Conservation (phyloP, 106 monocot species). For the Hemerocallis citrina region DNA sequence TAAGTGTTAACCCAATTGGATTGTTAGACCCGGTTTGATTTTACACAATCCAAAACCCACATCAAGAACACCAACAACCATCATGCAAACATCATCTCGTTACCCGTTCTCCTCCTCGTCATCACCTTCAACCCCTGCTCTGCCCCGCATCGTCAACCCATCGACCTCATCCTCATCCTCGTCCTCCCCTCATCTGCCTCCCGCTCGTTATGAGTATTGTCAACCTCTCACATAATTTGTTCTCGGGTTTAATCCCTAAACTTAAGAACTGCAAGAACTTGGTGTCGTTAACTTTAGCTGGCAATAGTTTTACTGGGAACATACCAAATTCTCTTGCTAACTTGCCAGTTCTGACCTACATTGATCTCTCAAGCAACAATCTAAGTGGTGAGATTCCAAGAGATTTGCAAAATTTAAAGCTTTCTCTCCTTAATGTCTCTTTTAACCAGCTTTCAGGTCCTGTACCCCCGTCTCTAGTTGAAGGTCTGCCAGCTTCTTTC, state of each 20-base stretch:
- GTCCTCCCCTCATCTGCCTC: no score
- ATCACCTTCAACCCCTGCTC: no score
- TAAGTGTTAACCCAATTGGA: no score
- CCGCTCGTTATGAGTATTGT: constrained; percentile 58
- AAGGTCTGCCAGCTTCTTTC: constrained; percentile 58
- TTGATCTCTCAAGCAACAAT: constrained; percentile 61
- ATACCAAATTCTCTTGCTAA: constrained; percentile 46
- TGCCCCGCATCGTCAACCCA: no score
- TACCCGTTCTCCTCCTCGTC: no score
- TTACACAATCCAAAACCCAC: no score
- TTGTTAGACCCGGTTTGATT: no score
- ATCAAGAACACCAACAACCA: no score
- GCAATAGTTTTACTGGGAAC: constrained; percentile 46
- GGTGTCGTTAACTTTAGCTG: constrained; percentile 54
- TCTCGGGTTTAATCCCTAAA: constrained; percentile 51
- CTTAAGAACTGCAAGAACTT: constrained; percentile 43
- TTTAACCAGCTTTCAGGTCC: constrained; percentile 56
- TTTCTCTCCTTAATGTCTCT: constrained; percentile 70
- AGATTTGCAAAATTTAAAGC: constrained; percentile 57
- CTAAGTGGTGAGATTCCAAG: constrained; percentile 59
- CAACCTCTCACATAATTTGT: constrained; percentile 56
- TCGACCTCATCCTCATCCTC: no score
- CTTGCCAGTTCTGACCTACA: constrained; percentile 63
- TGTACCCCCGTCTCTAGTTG: constrained; percentile 35
- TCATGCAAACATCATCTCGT: no score